Percentiles rank a stretch among this genome's conserved stretches.
Evolutionary conservation across 2,329 filamentous ascomycete genomes (phyloP).

Genomic region (Diplocarpon rosae): DNA sequence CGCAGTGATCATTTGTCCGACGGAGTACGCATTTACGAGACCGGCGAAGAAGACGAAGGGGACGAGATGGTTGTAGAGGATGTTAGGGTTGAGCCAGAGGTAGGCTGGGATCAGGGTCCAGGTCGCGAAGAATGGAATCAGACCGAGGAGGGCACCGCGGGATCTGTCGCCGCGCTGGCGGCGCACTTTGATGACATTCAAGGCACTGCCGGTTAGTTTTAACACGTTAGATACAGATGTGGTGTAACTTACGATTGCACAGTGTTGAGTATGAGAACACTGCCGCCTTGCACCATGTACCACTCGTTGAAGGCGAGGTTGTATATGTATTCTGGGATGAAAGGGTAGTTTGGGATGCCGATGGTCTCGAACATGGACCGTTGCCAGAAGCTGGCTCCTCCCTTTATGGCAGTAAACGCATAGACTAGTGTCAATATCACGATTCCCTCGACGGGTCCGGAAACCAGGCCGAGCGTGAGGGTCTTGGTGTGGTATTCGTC

Average conservation of each 20-base stretch:
- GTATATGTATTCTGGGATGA: slow-evolving; percentile 63
- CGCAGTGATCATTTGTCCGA: slow-evolving; percentile 90
- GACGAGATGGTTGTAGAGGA: slow-evolving; percentile 72
- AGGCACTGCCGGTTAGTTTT: slow-evolving; percentile 38
- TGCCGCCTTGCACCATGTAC: slow-evolving; percentile 77
- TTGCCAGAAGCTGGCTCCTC: slow-evolving; percentile 89
- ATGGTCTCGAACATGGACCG: slow-evolving; percentile 72
- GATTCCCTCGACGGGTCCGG: slow-evolving; percentile 90
- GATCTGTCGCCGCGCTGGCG: slow-evolving; percentile 61
- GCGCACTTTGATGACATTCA: slow-evolving; percentile 76
- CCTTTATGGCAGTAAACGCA: slow-evolving; percentile 70
- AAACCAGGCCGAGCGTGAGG: slow-evolving; percentile 81
- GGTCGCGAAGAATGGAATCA: slow-evolving; percentile 67
- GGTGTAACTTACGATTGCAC: slow-evolving; percentile 42
- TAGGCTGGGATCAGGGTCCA: slow-evolving; percentile 73
- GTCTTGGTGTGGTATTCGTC: slow-evolving; percentile 98
- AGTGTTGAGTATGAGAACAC: slow-evolving; percentile 80
- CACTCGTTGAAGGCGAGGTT: slow-evolving; percentile 79
- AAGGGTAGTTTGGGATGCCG: slow-evolving; percentile 44
- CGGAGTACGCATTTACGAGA: slow-evolving; percentile 85
- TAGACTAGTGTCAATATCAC: slow-evolving; percentile 75
- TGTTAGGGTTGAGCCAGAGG: slow-evolving; percentile 72
- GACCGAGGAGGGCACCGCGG: slow-evolving; percentile 66
- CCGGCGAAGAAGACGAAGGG: slow-evolving; percentile 85
- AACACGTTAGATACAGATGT: slow-evolving; percentile 3